phyloP scores from a whole-genome alignment of 768 basidiomycete genomes.

The Rhodocollybia butyracea region DNA sequence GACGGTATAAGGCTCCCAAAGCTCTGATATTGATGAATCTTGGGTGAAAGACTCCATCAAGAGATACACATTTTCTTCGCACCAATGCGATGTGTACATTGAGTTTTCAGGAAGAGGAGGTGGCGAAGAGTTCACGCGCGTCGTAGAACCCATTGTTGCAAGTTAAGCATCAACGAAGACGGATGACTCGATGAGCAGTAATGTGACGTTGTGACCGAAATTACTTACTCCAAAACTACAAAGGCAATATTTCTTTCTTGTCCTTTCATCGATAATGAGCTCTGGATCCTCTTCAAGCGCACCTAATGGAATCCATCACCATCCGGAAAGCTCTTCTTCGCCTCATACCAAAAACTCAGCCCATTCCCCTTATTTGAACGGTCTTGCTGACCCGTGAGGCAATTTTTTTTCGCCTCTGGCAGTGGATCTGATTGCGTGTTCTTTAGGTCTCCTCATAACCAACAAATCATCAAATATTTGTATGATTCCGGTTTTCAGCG shows the following conservation, averaged over 20 bases:
- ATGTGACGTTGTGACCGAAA: not conserved
- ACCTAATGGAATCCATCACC: conserved; percentile 2
- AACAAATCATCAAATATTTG: conserved; percentile 74
- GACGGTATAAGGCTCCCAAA: conserved; percentile 52
- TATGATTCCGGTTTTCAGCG: conserved; percentile 80
- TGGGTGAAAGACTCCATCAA: conserved; percentile 43
- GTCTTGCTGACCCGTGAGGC: conserved; percentile 2
- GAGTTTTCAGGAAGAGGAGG: conserved; percentile 34
- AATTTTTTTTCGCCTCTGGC: not conserved
- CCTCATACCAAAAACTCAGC: not conserved
- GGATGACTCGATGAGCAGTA: not conserved
- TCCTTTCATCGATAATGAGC: conserved; percentile 7
- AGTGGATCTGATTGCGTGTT: conserved; percentile 30
- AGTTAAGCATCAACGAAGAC: not conserved
- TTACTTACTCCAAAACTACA: too few relatives aligned
- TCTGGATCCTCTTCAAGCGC: conserved; percentile 5
- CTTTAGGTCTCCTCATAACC: conserved; percentile 56
- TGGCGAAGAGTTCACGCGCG: conserved; percentile 10
- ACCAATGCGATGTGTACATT: conserved; percentile 59
- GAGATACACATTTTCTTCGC: conserved; percentile 74
- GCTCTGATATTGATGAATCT: conserved; percentile 19
- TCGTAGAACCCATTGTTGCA: not conserved
- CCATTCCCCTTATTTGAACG: conserved; percentile 3
- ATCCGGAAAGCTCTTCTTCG: not conserved
- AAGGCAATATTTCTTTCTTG: not conserved